Base-by-base conservation (phyloP, 169 alveolate species). In the Cryptosporidium ubiquitum region DNA sequence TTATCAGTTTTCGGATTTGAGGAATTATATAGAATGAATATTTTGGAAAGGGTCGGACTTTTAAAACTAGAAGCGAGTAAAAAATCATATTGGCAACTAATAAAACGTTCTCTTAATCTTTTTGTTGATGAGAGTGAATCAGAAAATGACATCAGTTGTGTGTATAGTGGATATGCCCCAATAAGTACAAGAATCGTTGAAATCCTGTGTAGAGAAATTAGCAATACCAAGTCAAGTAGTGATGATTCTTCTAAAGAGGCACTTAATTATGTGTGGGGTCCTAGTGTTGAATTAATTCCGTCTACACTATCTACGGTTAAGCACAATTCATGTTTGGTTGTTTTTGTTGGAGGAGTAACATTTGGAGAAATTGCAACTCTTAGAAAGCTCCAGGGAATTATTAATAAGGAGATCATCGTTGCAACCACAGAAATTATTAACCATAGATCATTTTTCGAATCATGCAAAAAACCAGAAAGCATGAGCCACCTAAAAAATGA, bases 91-190 rank as follows among this genome's bases (percentile, higher is more conserved):
- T 86, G 91, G 68, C 55, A 44, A 49, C 84, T 39, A 68, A 84
- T 51, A 61, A 84, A 49, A 58, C 73, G 69, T 10, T 86, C 39
- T 2, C 49, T 92, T 42, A 66, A 68, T n/a, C 75, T 93, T 39
- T 55, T 93, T 42, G 91, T 70, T 9, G 93, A 91, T 35, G 95
- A 91, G 69, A 69, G 61, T 0, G 58, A 84, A 61, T 75, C 94
- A 31, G 70, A 58, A 86, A 55, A 40, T 40, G 94, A 89, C 64
- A 84, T 86, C 10, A 91, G 94, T 14, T 74, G 91, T 69, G 95
- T 86, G 5, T 92, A 91, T 71, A 91, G 94, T 29, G 95, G 95
- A 33, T 93, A 93, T 58, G 91, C 95, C 0, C 95, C 95, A 0
- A 85, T 92, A 37, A 79, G 89, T 29, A 49, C 75, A 23, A 79